A percentile compares a stretch with the other conserved stretches of the same genome.
phyloP scores from a whole-genome alignment of 495 filamentous ascomycete species.

The Daldinia decipiens region DNA sequence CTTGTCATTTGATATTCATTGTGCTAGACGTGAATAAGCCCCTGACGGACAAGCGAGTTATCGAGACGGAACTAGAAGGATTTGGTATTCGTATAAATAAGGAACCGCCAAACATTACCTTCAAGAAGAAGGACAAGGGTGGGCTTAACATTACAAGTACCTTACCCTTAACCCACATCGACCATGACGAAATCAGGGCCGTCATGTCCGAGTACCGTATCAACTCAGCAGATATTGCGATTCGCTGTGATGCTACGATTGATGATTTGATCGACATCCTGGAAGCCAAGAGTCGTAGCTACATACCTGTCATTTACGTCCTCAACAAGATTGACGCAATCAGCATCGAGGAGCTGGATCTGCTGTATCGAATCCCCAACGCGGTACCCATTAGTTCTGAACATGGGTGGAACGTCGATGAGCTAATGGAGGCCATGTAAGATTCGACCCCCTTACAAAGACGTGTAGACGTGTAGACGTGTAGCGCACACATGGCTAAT shows the following conservation, averaged over 20 bases:
- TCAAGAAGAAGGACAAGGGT: slow-evolving; percentile 99
- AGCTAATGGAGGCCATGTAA: slow-evolving; percentile 92
- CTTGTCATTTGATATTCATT: slow-evolving; percentile 98
- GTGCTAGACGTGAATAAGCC: slow-evolving; percentile 99
- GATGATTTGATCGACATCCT: slow-evolving; percentile 94
- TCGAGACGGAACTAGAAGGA: slow-evolving; percentile 95
- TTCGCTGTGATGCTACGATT: slow-evolving; percentile 89
- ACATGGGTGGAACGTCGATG: slow-evolving; percentile 98
- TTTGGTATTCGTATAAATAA: slow-evolving; percentile 99
- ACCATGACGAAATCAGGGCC: slow-evolving; percentile 94
- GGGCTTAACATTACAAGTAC: slow-evolving; percentile 95
- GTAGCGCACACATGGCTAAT: slow-evolving; percentile 41
- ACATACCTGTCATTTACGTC: slow-evolving; percentile 98
- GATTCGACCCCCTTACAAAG: slow-evolving; percentile 40
- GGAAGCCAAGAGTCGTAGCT: slow-evolving; percentile 93
- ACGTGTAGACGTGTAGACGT: neutral
- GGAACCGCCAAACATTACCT: slow-evolving; percentile 93
- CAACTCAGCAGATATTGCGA: slow-evolving; percentile 95
- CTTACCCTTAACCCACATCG: slow-evolving; percentile 88
- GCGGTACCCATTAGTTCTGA: slow-evolving; percentile 96
- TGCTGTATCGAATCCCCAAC: slow-evolving; percentile 96
- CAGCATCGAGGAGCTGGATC: slow-evolving; percentile 94
- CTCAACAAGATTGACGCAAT: slow-evolving; percentile 99
- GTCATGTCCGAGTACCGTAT: slow-evolving; percentile 98
- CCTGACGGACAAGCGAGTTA: slow-evolving; percentile 94